phyloP scores from a whole-genome alignment of 305 asterid species.

The Rubia balearica region DNA sequence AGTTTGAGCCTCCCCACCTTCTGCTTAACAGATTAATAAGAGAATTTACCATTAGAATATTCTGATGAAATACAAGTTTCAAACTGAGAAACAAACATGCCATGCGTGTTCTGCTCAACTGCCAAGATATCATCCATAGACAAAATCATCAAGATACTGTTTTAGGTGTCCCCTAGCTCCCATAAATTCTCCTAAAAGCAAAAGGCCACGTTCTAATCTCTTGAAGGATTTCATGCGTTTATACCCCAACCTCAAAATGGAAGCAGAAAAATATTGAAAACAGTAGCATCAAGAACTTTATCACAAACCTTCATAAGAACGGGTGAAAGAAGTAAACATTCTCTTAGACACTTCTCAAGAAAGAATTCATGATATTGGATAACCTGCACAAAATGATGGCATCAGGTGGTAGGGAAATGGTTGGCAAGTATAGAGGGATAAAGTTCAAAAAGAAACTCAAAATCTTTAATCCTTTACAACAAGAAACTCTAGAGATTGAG shows the following conservation, averaged over 20 bases:
- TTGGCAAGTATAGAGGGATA: neutral
- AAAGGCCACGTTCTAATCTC: neutral
- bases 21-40: slow-evolving; percentile 34
- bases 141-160: neutral
- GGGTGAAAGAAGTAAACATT: slow-evolving; percentile 91
- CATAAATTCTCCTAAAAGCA: too few relatives aligned
- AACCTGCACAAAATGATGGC: slow-evolving; percentile 49
- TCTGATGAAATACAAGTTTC: neutral
- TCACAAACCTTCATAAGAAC: slow-evolving; percentile 76
- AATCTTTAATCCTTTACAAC: slow-evolving; percentile 2
- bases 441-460: neutral
- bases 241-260: neutral
- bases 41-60: slow-evolving; percentile 14
- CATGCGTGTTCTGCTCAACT: neutral
- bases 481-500: slow-evolving; percentile 4
- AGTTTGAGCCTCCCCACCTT: slow-evolving; percentile 84
- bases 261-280: neutral
- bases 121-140: neutral
- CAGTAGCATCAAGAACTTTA: slow-evolving; percentile 3
- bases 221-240: neutral
- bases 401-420: slow-evolving; percentile 12
- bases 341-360: slow-evolving; percentile 89
- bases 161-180: neutral
- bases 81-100: neutral
- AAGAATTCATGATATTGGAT: slow-evolving; percentile 86